A percentile compares a stretch with the other conserved stretches of the same genome.
These are phyloP conservation scores for Neurospora sp. DNA, from an alignment of 2,329 filamentous ascomycete genomes.

Conservation along the genomic window DNA sequence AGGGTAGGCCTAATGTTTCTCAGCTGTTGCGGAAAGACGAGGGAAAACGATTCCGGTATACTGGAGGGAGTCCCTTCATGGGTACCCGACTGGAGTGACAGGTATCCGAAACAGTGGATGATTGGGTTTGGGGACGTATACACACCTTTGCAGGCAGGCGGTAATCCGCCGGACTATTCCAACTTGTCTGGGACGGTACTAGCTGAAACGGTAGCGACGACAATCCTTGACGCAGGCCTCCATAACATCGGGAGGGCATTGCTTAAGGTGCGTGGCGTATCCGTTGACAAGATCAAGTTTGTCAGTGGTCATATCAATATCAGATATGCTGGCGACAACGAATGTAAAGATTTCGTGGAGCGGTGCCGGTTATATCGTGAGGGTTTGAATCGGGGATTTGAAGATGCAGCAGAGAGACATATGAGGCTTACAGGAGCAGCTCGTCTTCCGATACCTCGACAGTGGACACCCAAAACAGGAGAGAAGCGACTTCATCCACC, in stretches of 20 bases:
- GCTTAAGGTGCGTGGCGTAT: background rate
- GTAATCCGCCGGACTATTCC: background rate
- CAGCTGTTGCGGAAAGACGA: background rate
- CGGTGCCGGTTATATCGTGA: background rate
- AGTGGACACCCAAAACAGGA: background rate
- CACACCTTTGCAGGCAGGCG: background rate
- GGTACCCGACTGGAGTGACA: background rate
- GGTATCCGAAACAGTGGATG: background rate
- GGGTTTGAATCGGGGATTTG: background rate
- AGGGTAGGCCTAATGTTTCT: background rate
- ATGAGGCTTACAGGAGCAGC: background rate
- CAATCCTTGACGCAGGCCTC: background rate
- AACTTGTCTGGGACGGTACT: background rate
- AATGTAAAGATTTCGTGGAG: background rate
- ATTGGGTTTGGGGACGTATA: background rate
- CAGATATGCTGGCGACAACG: background rate
- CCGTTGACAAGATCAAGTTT: background rate
- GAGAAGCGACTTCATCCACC: background rate
- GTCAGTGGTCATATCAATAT: background rate
- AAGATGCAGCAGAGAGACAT: background rate
- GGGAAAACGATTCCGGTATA: background rate
- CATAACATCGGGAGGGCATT: background rate
- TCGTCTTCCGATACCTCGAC: background rate
- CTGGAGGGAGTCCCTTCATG: background rate
- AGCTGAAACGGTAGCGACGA: background rate